phyloP scores from a whole-genome alignment of 768 basidiomycete species.

The Mycena galopus region DNA sequence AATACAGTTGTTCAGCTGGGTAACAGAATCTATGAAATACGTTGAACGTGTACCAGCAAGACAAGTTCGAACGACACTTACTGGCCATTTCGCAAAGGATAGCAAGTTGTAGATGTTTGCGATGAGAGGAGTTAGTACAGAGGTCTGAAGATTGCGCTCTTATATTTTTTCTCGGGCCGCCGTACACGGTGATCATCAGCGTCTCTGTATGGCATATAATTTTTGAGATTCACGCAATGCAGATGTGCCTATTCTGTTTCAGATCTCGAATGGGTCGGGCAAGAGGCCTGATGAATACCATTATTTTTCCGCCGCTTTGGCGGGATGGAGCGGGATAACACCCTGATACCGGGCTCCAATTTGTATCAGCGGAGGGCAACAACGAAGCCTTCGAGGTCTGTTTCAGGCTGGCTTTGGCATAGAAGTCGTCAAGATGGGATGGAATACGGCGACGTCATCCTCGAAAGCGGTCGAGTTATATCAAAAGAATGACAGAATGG shows the following conservation, averaged over 20 bases:
- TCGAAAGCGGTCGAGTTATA: not conserved
- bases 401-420: not conserved
- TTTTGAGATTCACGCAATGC: slow-evolving; percentile 16
- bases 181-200: slow-evolving; percentile 17
- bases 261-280: slow-evolving; percentile 21
- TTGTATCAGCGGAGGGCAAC: slow-evolving; percentile 8
- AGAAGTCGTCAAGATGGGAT: not conserved
- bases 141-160: not conserved
- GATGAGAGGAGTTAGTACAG: not conserved
- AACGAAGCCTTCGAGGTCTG: slow-evolving; percentile 3
- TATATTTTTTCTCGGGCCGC: slow-evolving; percentile 23
- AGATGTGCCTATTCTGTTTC: slow-evolving; percentile 15
- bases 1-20: slow-evolving; percentile 43
- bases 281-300: slow-evolving; percentile 13
- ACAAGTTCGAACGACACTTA: not conserved
- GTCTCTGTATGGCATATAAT: slow-evolving; percentile 5
- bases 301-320: slow-evolving; percentile 2
- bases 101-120: not conserved
- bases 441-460: not conserved
- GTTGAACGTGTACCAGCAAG: not conserved
- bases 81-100: slow-evolving; percentile 28
- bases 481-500: slow-evolving; percentile 4
- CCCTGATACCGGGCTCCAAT: slow-evolving; percentile 14
- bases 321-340: slow-evolving; percentile 24
- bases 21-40: slow-evolving; percentile 43